These are phyloP conservation scores for Apiospora sp. DNA, from an alignment of 2,329 filamentous ascomycete species.

Conservation along the genomic window DNA sequence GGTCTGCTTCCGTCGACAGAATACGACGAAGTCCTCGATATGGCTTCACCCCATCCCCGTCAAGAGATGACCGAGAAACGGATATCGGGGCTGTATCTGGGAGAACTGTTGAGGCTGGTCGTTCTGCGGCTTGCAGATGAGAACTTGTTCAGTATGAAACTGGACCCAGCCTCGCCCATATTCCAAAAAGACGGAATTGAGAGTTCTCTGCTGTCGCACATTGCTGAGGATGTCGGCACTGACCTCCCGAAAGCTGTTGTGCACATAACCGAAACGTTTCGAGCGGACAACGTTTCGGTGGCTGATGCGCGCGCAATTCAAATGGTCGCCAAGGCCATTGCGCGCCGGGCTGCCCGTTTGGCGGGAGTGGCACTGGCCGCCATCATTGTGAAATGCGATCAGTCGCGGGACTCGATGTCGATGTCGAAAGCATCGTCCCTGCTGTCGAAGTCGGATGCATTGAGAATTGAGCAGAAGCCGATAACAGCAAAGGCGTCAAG, in stretches of 20 bases:
- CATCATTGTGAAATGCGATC: constrained; percentile 63
- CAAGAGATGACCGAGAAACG: constrained; percentile 86
- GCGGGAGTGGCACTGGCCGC: constrained; percentile 71
- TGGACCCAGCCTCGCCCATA: constrained; percentile 44
- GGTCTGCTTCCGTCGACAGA: constrained; percentile 71
- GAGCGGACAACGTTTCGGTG: constrained; percentile 51
- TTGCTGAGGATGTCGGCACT: constrained; percentile 64
- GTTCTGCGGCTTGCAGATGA: constrained; percentile 54
- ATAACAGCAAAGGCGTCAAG: not conserved
- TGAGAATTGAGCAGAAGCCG: not conserved
- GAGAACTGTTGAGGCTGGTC: constrained; percentile 75
- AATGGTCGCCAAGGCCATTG: constrained; percentile 67
- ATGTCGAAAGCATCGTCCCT: not conserved
- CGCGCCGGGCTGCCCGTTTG: constrained; percentile 71
- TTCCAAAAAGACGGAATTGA: constrained; percentile 72
- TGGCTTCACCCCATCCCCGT: constrained; percentile 74
- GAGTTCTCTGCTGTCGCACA: constrained; percentile 70
- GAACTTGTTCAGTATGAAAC: constrained; percentile 25
- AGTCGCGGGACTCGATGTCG: constrained; percentile 64
- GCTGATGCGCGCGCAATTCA: constrained; percentile 70
- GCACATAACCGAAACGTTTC: constrained; percentile 42
- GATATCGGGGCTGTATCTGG: constrained; percentile 83
- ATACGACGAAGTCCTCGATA: constrained; percentile 73
- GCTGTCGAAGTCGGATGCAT: not conserved
- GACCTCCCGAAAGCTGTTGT: constrained; percentile 60